phyloP scores from a whole-genome alignment of 192 early-diverging fungal genomes.

The Backusella mclennaniae region DNA sequence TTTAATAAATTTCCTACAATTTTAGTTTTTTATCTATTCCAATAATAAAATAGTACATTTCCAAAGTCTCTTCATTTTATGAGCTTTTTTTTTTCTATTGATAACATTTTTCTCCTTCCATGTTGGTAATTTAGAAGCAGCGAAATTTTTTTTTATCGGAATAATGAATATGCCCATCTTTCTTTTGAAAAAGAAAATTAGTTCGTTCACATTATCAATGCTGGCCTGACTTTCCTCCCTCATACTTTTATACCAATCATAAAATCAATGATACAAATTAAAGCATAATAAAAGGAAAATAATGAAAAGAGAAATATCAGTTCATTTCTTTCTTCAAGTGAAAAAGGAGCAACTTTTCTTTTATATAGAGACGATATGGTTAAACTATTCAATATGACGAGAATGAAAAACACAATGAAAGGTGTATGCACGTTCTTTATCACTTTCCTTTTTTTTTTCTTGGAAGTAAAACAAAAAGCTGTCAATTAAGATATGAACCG shows the following conservation, averaged over 20 bases:
- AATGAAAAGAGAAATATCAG: neutral
- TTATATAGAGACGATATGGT: neutral
- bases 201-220: neutral
- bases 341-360: neutral
- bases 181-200: too few species aligned
- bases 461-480: neutral
- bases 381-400: neutral
- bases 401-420: neutral
- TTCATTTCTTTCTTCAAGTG: neutral
- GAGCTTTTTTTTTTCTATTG: too few species aligned
- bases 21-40: neutral
- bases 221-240: neutral
- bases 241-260: neutral
- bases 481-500: neutral
- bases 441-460: neutral
- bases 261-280: neutral
- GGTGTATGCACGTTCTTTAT: neutral
- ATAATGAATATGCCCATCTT: too few species aligned
- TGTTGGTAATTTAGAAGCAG: too few species aligned
- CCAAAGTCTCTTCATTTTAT: too few species aligned
- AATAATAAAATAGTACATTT: too few species aligned
- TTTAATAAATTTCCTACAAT: neutral
- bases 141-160: too few species aligned
- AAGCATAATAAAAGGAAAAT: neutral
- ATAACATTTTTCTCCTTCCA: too few species aligned